Evolutionary conservation across 768 basidiomycete genomes (phyloP), one percentile per base, ranked within the genome.

Genomic region (Mycena venus): DNA sequence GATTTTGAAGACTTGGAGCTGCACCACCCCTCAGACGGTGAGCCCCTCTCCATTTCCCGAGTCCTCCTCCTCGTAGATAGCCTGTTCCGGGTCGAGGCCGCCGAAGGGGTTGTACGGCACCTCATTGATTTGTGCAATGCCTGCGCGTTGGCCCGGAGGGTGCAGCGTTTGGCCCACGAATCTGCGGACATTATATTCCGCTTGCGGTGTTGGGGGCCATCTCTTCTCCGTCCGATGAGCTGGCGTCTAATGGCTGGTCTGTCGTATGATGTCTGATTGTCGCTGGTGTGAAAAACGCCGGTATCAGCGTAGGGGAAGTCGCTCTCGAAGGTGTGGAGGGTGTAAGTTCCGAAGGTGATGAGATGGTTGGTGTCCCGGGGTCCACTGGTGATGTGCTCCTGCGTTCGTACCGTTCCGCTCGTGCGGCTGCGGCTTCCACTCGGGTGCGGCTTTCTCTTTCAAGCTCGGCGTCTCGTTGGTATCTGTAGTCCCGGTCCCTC

Each of bases 31-130:
- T 65, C 32, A 71, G 34, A 44, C 62, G 70, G 70, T 19, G 63
- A 44, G 58, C 42, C 61, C 71, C 71, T 66, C 65, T 40, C 71
- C 71, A 72, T 72, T 72, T 72, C 56, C 71, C 71, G 71, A 65
- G n/a, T n/a, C n/a, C n/a, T 21, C 40, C 4, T 17, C 63, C 19
- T 72, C 55, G 32, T 42, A 70, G 2, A 70, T 25, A 0, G 53
- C 61, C 62, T 65, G 32, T 21, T 66, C 64, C 4, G 64, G 55
- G 27, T 72, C 44, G 25, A 21, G 19, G 31, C 47, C 71, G 2
- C 63, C 63, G 42, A 72, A 65, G n/a, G 51, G 63, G 55, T 72
- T 32, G 23, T 65, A 72, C 10, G 62, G 70, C 12, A 59, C 36
- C 63, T 72, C 70, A 17, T 64, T 32, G 42, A 72, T 58, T 23